phyloP scores from a whole-genome alignment of 78 protist genomes.

The Dictyostelium firmibasis region DNA sequence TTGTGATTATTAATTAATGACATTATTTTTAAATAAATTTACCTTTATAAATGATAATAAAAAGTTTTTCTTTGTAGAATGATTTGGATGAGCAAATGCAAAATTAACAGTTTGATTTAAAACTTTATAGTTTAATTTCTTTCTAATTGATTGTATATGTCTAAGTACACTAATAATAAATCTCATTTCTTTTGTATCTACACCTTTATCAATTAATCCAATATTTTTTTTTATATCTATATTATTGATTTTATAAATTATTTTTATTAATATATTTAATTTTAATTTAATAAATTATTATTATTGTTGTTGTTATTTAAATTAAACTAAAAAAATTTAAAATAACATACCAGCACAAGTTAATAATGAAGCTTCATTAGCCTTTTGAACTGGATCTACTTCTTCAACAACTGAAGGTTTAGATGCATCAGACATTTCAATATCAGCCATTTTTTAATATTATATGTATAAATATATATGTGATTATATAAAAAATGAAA shows the following conservation, averaged over 20 bases:
- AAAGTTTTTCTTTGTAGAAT: background rate
- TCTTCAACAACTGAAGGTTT: background rate
- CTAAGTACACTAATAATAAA: constrained; percentile 79
- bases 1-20: background rate
- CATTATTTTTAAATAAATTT: too few relatives aligned
- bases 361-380: constrained; percentile 20
- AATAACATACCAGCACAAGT: constrained; percentile 30
- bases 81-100: background rate
- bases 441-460: constrained; percentile 9
- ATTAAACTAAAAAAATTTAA: too few relatives aligned
- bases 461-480: background rate
- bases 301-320: background rate
- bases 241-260: background rate
- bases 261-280: background rate
- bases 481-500: background rate
- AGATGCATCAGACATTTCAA: constrained; percentile 47
- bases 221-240: constrained; percentile 55
- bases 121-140: constrained; percentile 22
- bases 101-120: constrained; percentile 27
- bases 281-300: background rate
- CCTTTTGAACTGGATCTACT: background rate
- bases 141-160: constrained; percentile 42
- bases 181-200: constrained; percentile 71
- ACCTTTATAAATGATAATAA: constrained; percentile 30
- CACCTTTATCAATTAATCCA: constrained; percentile 63